Evolutionary conservation across 2,329 filamentous ascomycete species (phyloP).

Genomic region (Aureobasidium sp.): DNA sequence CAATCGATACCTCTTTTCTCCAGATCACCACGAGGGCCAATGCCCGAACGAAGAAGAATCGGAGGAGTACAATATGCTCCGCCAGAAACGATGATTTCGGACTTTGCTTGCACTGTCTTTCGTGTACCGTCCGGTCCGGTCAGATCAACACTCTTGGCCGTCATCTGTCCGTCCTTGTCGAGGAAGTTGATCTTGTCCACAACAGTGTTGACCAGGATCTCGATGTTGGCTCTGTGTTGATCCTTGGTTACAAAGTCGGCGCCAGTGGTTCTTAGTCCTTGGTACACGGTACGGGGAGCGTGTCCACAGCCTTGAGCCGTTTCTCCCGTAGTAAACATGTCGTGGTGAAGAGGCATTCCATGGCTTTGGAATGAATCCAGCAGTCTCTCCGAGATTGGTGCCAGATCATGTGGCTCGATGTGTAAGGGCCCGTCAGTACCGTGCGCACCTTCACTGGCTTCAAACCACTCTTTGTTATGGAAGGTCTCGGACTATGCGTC

Average conservation of each 20-base stretch:
- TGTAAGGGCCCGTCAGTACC: slow-evolving; percentile 1
- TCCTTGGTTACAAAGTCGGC: slow-evolving; percentile 44
- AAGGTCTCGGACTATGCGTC: not conserved
- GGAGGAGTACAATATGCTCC: slow-evolving; percentile 47
- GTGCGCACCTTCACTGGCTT: not conserved
- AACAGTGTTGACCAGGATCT: slow-evolving; percentile 20
- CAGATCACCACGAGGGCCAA: slow-evolving; percentile 40
- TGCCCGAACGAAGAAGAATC: slow-evolving; percentile 48
- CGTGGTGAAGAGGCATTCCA: slow-evolving; percentile 49
- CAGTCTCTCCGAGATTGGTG: slow-evolving; percentile 51
- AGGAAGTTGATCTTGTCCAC: slow-evolving; percentile 44
- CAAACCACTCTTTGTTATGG: slow-evolving; percentile 6
- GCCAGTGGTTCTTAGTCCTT: slow-evolving; percentile 45
- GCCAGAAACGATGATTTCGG: slow-evolving; percentile 44
- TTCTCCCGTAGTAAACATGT: slow-evolving; percentile 51
- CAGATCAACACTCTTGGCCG: slow-evolving; percentile 41
- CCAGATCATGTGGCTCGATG: slow-evolving; percentile 46
- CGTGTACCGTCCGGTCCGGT: slow-evolving; percentile 37
- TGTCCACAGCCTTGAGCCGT: slow-evolving; percentile 39
- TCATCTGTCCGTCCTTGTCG: slow-evolving; percentile 29
- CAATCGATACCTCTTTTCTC: slow-evolving; percentile 37
- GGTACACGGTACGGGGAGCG: slow-evolving; percentile 43
- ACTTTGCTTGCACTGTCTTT: slow-evolving; percentile 34
- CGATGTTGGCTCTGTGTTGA: slow-evolving; percentile 35
- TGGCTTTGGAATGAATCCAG: slow-evolving; percentile 49